Percentiles rank a stretch among this genome's conserved stretches.
Conservation (phyloP, 805 yeast genomes). For the Zygotorulaspora chibaensis region DNA sequence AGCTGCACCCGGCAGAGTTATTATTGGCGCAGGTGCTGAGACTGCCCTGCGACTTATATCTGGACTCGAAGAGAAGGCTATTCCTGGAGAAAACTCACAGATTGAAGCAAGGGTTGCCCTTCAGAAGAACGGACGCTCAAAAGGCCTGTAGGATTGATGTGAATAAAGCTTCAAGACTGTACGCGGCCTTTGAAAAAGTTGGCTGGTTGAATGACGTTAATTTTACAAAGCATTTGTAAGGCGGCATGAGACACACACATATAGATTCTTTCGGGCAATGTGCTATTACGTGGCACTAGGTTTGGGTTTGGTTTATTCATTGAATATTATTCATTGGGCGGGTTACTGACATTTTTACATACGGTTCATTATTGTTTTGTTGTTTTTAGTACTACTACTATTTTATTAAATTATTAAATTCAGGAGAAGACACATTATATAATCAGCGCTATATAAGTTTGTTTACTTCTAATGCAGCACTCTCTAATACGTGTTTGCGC, state of each 20-base stretch:
- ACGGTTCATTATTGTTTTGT: slow-evolving; percentile 2
- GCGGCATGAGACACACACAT: too few species aligned
- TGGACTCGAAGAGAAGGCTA: slow-evolving; percentile 75
- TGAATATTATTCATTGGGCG: neutral
- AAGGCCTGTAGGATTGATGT: slow-evolving; percentile 97
- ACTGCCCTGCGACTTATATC: slow-evolving; percentile 79
- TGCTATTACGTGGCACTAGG: neutral
- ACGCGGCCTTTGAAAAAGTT: slow-evolving; percentile 83
- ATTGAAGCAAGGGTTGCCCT: slow-evolving; percentile 62
- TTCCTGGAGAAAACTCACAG: slow-evolving; percentile 87
- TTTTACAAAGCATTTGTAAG: slow-evolving; percentile 47
- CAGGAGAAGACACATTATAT: too few species aligned
- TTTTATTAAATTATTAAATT: neutral
- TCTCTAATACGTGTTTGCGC: too few species aligned
- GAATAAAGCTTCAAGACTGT: slow-evolving; percentile 87
- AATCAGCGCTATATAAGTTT: too few species aligned
- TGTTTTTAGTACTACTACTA: slow-evolving; percentile 4
- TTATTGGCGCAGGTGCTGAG: slow-evolving; percentile 82
- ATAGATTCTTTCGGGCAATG: neutral
- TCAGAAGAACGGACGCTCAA: slow-evolving; percentile 96
- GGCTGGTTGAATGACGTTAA: slow-evolving; percentile 85
- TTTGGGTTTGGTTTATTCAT: slow-evolving; percentile 1
- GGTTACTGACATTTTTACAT: neutral
- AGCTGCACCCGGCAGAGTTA: slow-evolving; percentile 89
- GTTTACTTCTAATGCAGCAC: too few species aligned